phyloP scores from a whole-genome alignment of 305 asterid genomes.

The Striga hermonthica region DNA sequence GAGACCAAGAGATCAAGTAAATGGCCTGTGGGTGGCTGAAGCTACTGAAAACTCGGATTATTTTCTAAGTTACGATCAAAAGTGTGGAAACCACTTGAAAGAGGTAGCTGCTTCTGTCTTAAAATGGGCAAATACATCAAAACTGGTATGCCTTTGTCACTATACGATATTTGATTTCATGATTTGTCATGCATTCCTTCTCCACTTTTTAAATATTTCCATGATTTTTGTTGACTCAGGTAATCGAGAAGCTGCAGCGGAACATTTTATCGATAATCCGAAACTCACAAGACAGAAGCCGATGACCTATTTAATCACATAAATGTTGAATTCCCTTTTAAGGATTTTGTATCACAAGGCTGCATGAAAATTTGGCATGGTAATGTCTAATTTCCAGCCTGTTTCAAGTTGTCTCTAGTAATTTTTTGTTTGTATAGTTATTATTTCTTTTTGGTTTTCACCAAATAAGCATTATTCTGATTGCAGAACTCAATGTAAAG shows the following conservation, averaged over 20 bases:
- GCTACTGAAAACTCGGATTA: constrained; percentile 81
- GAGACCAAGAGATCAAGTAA: constrained; percentile 64
- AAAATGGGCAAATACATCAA: constrained; percentile 66
- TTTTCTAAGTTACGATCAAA: constrained; percentile 52
- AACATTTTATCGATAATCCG: constrained; percentile 53
- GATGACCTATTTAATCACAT: constrained; percentile 33
- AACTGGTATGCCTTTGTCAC: constrained; percentile 44
- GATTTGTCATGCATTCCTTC: neutral
- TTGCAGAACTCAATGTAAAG: constrained; percentile 26
- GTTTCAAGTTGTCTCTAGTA: constrained; percentile 24
- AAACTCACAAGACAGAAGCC: constrained; percentile 37
- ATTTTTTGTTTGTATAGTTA: constrained; percentile 24
- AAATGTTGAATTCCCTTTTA: neutral
- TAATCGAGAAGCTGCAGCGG: constrained; percentile 52
- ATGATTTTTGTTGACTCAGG: constrained; percentile 41
- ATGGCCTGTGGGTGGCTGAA: constrained; percentile 90
- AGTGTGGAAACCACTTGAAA: constrained; percentile 54
- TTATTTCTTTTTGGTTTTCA: neutral
- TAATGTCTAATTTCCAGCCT: constrained; percentile 9
- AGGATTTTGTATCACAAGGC: neutral
- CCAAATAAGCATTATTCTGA: neutral
- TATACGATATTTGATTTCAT: neutral
- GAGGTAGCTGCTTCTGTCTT: constrained; percentile 53
- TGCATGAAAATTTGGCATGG: constrained; percentile 20
- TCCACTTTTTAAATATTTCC: constrained; percentile 6